Conservation (phyloP, 306 rosid species). For the Comarum palustre region DNA sequence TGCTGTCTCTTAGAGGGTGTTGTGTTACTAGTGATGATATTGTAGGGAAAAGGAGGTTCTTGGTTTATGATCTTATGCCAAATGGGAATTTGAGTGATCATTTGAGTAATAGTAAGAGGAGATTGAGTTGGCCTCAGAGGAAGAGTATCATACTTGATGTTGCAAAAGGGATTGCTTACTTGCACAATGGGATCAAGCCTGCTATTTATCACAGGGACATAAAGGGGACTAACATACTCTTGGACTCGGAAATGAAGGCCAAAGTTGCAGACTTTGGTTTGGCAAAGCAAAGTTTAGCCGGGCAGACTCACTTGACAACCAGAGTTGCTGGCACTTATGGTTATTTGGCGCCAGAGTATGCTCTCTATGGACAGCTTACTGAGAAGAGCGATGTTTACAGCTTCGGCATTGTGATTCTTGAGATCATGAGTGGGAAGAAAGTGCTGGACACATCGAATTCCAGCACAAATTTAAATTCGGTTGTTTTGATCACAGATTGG, state of each 20-base stretch:
- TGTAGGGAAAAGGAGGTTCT: slow-evolving; percentile 59
- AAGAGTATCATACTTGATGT: slow-evolving; percentile 71
- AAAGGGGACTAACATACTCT: slow-evolving; percentile 65
- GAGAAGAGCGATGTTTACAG: slow-evolving; percentile 81
- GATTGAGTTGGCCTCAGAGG: slow-evolving; percentile 70
- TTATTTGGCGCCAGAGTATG: slow-evolving; percentile 80
- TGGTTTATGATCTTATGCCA: slow-evolving; percentile 73
- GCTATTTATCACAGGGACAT: slow-evolving; percentile 78
- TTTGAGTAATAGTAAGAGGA: slow-evolving; percentile 29
- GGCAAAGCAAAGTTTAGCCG: slow-evolving; percentile 61
- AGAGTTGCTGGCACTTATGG: slow-evolving; percentile 83
- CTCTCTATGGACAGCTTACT: slow-evolving; percentile 66
- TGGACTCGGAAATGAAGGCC: slow-evolving; percentile 65
- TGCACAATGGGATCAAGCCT: slow-evolving; percentile 72
- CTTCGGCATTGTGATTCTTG: slow-evolving; percentile 75
- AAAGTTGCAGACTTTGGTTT: slow-evolving; percentile 72
- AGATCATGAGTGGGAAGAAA: slow-evolving; percentile 73
- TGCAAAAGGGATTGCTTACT: slow-evolving; percentile 72
- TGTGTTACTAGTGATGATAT: slow-evolving; percentile 58
- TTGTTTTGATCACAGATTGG: slow-evolving; percentile 69
- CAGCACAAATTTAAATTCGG: slow-evolving; percentile 28
- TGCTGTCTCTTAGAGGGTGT: slow-evolving; percentile 68
- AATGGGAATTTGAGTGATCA: slow-evolving; percentile 61
- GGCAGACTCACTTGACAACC: slow-evolving; percentile 68
- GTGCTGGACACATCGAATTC: slow-evolving; percentile 53